These are phyloP conservation scores for Chalciporus chontae DNA, from an alignment of 768 basidiomycete species.

Conservation along the genomic window DNA sequence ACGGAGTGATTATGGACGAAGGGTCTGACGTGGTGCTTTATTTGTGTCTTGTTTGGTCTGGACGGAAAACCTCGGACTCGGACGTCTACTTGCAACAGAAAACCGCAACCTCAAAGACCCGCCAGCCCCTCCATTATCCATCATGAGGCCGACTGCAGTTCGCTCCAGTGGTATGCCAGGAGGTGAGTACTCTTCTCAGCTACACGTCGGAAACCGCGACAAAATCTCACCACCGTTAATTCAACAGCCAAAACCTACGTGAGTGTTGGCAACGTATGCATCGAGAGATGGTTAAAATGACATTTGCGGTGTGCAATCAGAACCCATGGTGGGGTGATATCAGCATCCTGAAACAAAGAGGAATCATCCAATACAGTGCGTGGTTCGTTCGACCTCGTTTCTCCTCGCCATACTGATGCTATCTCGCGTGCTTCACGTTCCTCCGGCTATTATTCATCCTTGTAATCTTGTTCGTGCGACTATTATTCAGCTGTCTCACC, in stretches of 20 bases:
- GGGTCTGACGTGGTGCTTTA: conserved; percentile 2
- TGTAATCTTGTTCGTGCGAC: neutral
- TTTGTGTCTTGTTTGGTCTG: conserved; percentile 34
- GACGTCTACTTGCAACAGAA: neutral
- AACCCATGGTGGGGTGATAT: conserved; percentile 90
- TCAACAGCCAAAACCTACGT: conserved; percentile 75
- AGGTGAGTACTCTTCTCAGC: conserved; percentile 45
- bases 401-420: neutral
- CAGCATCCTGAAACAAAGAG: conserved; percentile 66
- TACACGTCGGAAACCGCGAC: neutral
- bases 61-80: conserved; percentile 30
- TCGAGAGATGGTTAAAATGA: conserved; percentile 1
- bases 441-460: conserved; percentile 26
- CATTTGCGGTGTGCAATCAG: conserved; percentile 35
- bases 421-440: neutral
- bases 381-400: conserved; percentile 12
- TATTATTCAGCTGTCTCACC: conserved; percentile 68
- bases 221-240: conserved; percentile 6
- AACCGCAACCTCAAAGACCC: neutral
- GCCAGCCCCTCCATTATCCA: conserved; percentile 27
- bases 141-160: conserved; percentile 50
- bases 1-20: neutral
- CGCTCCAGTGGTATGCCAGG: conserved; percentile 78
- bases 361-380: conserved; percentile 80
- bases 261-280: conserved; percentile 35